phyloP scores from a whole-genome alignment of 768 basidiomycete genomes.

The Neoboletus brunneissimus region DNA sequence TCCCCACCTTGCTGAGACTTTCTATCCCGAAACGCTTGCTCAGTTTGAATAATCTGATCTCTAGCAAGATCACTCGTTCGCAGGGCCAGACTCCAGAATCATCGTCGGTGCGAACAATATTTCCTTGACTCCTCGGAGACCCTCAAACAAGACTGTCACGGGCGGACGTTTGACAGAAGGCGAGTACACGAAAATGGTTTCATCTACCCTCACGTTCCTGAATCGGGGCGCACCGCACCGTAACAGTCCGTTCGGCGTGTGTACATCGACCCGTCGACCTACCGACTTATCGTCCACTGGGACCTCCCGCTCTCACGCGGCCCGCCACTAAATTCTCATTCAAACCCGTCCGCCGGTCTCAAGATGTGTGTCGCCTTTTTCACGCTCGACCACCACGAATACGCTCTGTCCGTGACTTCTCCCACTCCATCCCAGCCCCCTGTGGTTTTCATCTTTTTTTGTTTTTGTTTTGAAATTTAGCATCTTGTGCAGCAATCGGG shows the following conservation, averaged over 20 bases:
- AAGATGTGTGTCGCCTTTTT: slow-evolving; percentile 79
- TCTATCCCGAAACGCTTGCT: background rate
- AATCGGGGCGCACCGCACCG: background rate
- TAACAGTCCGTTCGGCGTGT: background rate
- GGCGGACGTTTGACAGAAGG: slow-evolving; percentile 8
- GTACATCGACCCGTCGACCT: background rate
- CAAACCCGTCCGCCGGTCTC: background rate
- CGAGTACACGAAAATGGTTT: background rate
- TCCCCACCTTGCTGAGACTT: background rate
- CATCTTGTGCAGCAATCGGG: slow-evolving; percentile 73
- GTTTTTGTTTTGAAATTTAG: slow-evolving; percentile 33
- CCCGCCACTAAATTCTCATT: background rate
- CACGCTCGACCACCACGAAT: slow-evolving; percentile 72
- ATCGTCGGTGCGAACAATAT: background rate
- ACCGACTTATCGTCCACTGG: background rate
- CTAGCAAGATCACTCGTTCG: background rate
- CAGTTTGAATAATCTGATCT: background rate
- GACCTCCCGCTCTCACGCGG: background rate
- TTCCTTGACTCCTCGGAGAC: slow-evolving; percentile 7
- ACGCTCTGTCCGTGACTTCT: slow-evolving; percentile 58
- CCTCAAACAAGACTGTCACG: slow-evolving; percentile 4
- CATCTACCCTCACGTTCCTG: background rate
- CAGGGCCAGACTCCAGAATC: background rate
- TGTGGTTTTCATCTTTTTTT: background rate
- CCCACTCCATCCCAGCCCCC: background rate